These are phyloP conservation scores for Evernia prunastri DNA, from an alignment of 495 filamentous ascomycete genomes.

Conservation along the genomic window DNA sequence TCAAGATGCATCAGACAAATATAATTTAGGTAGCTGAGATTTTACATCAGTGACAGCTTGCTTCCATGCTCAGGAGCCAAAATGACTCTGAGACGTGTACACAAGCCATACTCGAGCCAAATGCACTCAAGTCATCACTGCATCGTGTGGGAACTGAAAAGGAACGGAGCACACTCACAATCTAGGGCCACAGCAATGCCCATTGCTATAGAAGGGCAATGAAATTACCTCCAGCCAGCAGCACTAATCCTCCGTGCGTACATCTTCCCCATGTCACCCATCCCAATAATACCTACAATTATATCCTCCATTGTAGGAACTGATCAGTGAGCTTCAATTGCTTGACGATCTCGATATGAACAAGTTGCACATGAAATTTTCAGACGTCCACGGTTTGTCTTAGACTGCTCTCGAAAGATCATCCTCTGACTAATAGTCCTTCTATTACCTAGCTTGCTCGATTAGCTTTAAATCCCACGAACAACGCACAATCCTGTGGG, in stretches of 20 bases:
- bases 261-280: conserved; percentile 99
- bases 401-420: too few relatives aligned
- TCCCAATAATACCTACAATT: conserved; percentile 84
- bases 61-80: conserved; percentile 40
- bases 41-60: conserved; percentile 84
- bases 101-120: conserved; percentile 93
- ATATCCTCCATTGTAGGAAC: neutral
- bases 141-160: conserved; percentile 25
- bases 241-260: conserved; percentile 79
- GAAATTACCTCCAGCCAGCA: conserved; percentile 90
- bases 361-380: neutral
- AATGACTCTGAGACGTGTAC: conserved; percentile 39
- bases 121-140: conserved; percentile 99
- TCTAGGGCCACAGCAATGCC: neutral
- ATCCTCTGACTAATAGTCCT: too few relatives aligned
- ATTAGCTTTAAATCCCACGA: too few relatives aligned
- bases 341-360: neutral
- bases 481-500: too few relatives aligned
- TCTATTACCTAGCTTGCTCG: too few relatives aligned
- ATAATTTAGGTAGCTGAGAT: conserved; percentile 90
- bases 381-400: too few relatives aligned
- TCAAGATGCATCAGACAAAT: conserved; percentile 64
- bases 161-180: conserved; percentile 32
- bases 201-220: neutral
- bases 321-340: neutral